Base-by-base conservation (phyloP, 23 red algal genomes). In the Gracilaria vermiculophylla region DNA sequence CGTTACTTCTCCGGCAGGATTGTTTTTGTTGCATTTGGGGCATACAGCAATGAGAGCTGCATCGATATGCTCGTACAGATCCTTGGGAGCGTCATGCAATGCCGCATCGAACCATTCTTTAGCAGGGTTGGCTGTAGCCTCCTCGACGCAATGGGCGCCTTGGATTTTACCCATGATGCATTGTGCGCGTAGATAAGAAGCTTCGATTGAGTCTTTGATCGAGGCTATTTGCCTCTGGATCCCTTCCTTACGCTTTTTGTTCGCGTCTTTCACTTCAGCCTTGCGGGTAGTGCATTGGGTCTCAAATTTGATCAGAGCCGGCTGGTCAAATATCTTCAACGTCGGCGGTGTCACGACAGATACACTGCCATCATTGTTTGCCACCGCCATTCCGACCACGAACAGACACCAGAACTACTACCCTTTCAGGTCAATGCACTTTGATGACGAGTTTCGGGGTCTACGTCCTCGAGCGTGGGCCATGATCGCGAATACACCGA, bases 301-400 rank as follows among this genome's bases (percentile, higher is more conserved):
- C 41, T 80, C 76, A 11, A 80, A 80, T 36, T 80, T 80, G 17
- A 80, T 35, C n/a, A n/a, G n/a, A n/a, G n/a, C n/a, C n/a, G n/a
- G n/a, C n/a, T n/a, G n/a, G n/a, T n/a, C n/a, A n/a, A n/a, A n/a
- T n/a, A n/a, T n/a, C n/a, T n/a, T n/a, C n/a, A n/a, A n/a, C n/a
- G n/a, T n/a, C n/a, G n/a, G n/a, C n/a, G n/a, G n/a, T n/a, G n/a
- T n/a, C n/a, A n/a, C n/a, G n/a, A n/a, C n/a, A n/a, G n/a, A n/a
- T n/a, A n/a, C n/a, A n/a, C n/a, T n/a, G n/a, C n/a, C n/a, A n/a
- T n/a, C n/a, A n/a, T n/a, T n/a, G n/a, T n/a, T n/a, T n/a, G n/a
- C n/a, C n/a, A n/a, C n/a, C n/a, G n/a, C n/a, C n/a, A n/a, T n/a
- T n/a, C n/a, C n/a, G n/a, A n/a, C n/a, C n/a, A n/a, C n/a, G n/a